Percentiles rank a stretch among this genome's conserved stretches.
phyloP scores from a whole-genome alignment of 169 alveolate species.

The Hepatocystis sp. region DNA sequence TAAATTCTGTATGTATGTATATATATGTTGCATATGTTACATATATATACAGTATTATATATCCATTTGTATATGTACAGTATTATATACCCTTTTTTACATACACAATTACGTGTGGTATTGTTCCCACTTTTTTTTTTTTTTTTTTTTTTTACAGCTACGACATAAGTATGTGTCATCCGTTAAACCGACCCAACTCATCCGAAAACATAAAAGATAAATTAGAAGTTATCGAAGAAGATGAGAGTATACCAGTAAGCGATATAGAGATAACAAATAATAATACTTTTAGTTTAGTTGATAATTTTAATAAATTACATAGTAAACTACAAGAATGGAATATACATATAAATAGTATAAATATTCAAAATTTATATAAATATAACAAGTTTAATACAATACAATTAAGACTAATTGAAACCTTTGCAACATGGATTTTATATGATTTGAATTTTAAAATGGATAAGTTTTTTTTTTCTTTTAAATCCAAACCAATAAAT shows the following conservation, averaged over 20 bases:
- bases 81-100: neutral
- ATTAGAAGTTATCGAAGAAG: constrained; percentile 20
- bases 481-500: constrained; percentile 46
- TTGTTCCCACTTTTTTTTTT: too few relatives aligned
- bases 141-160: constrained; percentile 14
- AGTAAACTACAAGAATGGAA: constrained; percentile 58
- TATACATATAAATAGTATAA: constrained; percentile 2
- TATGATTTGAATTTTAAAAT: constrained; percentile 28
- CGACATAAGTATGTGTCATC: too few relatives aligned
- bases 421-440: constrained; percentile 42
- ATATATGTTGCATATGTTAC: too few relatives aligned
- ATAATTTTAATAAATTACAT: constrained; percentile 38
- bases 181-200: constrained; percentile 30
- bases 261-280: constrained; percentile 26
- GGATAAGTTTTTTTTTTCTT: constrained; percentile 16
- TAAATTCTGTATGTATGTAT: too few relatives aligned
- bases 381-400: constrained; percentile 27
- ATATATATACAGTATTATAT: too few relatives aligned
- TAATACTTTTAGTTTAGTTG: constrained; percentile 34
- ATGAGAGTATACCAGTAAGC: constrained; percentile 7
- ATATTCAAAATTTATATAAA: constrained; percentile 13
- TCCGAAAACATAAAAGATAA: constrained; percentile 28
- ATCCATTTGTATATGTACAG: constrained; percentile 2
- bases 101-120: too few relatives aligned
- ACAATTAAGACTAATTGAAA: constrained; percentile 44